A percentile compares a stretch with the other conserved stretches of the same genome.
Evolutionary conservation across 1,284 basidiomycete species (phyloP).

Genomic region (Takashimella koratensis): DNA sequence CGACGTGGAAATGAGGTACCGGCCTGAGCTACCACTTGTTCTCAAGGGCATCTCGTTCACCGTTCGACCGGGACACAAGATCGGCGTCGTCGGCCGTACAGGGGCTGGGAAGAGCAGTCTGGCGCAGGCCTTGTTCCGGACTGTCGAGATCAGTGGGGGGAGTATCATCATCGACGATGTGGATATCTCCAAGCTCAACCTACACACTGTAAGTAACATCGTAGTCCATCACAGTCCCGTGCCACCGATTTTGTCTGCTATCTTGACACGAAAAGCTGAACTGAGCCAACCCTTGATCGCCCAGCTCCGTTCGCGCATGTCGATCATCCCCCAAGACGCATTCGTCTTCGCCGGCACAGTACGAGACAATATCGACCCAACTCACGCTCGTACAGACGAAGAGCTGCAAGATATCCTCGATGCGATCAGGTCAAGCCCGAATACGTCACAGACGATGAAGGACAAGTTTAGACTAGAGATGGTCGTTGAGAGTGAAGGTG

Average conservation of each 20-base stretch:
- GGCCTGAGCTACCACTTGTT: constrained; percentile 39
- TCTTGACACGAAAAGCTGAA: too few species aligned
- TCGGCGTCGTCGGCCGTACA: constrained; percentile 69
- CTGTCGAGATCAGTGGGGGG: constrained; percentile 59
- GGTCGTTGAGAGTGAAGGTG: constrained; percentile 32
- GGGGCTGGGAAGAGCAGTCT: constrained; percentile 62
- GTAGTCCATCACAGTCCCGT: not conserved
- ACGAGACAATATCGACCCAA: constrained; percentile 52
- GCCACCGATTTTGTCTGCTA: too few species aligned
- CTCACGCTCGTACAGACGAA: constrained; percentile 54
- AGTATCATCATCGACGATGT: constrained; percentile 63
- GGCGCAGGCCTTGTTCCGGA: constrained; percentile 63
- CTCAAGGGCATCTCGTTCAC: constrained; percentile 38
- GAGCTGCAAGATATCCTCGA: constrained; percentile 55
- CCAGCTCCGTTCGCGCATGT: constrained; percentile 58
- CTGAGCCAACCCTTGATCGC: too few species aligned
- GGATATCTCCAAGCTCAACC: constrained; percentile 56
- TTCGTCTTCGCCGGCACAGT: constrained; percentile 40
- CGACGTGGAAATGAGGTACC: constrained; percentile 42
- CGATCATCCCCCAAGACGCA: constrained; percentile 56
- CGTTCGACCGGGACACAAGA: constrained; percentile 38
- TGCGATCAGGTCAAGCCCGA: constrained; percentile 47
- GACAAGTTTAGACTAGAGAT: constrained; percentile 57
- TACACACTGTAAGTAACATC: constrained; percentile 49
- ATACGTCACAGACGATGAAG: not conserved